These are phyloP conservation scores for Cardamine chenopodiifolia DNA, from an alignment of 345 rosid genomes.

Conservation along the genomic window DNA sequence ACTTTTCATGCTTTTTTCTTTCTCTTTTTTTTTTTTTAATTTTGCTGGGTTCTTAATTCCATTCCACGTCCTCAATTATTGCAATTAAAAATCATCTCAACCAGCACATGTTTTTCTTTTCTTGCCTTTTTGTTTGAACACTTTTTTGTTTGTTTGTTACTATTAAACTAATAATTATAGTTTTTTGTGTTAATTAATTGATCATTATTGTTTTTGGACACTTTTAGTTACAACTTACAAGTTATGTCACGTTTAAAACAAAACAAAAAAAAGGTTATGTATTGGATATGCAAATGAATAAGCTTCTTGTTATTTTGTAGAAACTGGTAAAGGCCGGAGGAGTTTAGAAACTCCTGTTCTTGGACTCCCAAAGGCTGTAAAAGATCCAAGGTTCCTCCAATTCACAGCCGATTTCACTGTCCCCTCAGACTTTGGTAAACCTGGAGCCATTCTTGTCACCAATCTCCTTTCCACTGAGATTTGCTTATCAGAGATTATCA, in stretches of 20 bases:
- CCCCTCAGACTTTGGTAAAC: constrained; percentile 71
- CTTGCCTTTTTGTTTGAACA: too few species aligned
- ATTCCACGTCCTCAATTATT: background rate
- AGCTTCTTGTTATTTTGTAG: constrained; percentile 43
- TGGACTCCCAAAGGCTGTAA: constrained; percentile 63
- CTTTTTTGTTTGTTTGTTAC: too few species aligned
- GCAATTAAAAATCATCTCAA: background rate
- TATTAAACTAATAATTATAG: too few species aligned
- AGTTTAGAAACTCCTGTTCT: constrained; percentile 63
- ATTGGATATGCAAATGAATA: background rate
- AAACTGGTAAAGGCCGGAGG: constrained; percentile 65
- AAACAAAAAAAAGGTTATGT: background rate
- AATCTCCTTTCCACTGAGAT: constrained; percentile 78
- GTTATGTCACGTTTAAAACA: background rate
- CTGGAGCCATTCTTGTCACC: constrained; percentile 74
- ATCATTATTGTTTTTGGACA: too few species aligned
- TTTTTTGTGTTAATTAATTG: too few species aligned
- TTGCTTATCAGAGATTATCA: constrained; percentile 63
- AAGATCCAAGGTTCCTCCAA: constrained; percentile 52
- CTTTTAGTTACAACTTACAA: background rate
- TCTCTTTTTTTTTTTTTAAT: background rate
- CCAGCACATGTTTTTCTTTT: too few species aligned
- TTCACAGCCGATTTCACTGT: constrained; percentile 71
- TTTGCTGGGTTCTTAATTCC: too few species aligned
- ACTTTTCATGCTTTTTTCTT: constrained; percentile 8